A percentile compares a stretch with the other conserved stretches of the same genome.
Conservation (phyloP, 2,329 filamentous ascomycete genomes). For the Uncinocarpus reesii region DNA sequence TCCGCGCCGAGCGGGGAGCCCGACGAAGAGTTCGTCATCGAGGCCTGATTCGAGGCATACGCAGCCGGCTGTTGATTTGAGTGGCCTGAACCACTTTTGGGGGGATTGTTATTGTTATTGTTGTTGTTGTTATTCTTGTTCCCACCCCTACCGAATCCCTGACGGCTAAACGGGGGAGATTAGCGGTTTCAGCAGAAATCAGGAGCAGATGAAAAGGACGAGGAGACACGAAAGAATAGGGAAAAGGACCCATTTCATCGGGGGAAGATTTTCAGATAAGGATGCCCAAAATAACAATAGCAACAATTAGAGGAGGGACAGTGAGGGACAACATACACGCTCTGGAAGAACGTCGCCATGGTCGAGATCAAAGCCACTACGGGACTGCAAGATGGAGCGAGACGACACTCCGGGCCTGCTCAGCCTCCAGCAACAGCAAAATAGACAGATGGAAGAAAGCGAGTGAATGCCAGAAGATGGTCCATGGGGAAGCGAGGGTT, state of each 20-base stretch:
- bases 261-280: not conserved
- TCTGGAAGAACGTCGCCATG: slow-evolving; percentile 43
- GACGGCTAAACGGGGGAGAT: slow-evolving; percentile 30
- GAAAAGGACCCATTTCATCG: not conserved
- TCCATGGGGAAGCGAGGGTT: too few species aligned
- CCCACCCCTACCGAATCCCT: slow-evolving; percentile 40
- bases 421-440: slow-evolving; percentile 8
- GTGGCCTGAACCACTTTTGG: not conserved
- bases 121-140: slow-evolving; percentile 34
- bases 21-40: slow-evolving; percentile 27
- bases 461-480: not conserved
- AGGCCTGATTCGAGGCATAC: slow-evolving; percentile 14
- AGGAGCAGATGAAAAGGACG: not conserved
- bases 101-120: slow-evolving; percentile 21
- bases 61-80: slow-evolving; percentile 1
- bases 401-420: not conserved
- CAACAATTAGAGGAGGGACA: slow-evolving; percentile 19
- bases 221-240: not conserved
- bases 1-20: slow-evolving; percentile 30
- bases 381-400: not conserved
- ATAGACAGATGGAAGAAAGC: not conserved
- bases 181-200: not conserved
- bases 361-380: slow-evolving; percentile 10
- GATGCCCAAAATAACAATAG: not conserved
- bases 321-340: slow-evolving; percentile 35